A percentile compares a stretch with the other conserved stretches of the same genome.
Evolutionary conservation across 805 yeast species (phyloP).

Genomic region (Yamadazyma scolyti): DNA sequence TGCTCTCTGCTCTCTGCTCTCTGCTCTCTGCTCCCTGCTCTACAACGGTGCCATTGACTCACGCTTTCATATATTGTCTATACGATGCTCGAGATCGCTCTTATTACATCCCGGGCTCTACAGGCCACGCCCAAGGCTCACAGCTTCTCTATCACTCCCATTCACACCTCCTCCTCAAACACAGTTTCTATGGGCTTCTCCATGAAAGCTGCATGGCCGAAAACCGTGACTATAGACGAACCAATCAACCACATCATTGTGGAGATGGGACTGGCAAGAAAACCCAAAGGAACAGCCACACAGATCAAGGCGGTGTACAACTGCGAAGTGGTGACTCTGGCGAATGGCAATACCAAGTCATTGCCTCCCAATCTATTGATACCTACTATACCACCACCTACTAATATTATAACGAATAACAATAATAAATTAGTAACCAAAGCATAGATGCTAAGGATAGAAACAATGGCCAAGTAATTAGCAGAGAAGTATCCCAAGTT

Average conservation of each 20-base stretch:
- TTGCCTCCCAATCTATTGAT: slow-evolving; percentile 78
- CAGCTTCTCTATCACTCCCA: not conserved
- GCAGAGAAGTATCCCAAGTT: slow-evolving; percentile 85
- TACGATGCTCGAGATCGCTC: no score
- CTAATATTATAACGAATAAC: slow-evolving; percentile 73
- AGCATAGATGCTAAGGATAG: slow-evolving; percentile 75
- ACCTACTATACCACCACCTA: slow-evolving; percentile 70
- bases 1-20: no score
- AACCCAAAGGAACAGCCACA: slow-evolving; percentile 74
- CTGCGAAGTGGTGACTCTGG: slow-evolving; percentile 70
- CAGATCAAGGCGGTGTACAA: slow-evolving; percentile 79
- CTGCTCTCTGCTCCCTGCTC: no score
- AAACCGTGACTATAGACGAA: slow-evolving; percentile 71
- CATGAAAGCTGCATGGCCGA: slow-evolving; percentile 84
- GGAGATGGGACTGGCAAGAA: slow-evolving; percentile 84
- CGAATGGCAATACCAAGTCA: slow-evolving; percentile 74
- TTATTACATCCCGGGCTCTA: no score
- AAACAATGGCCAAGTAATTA: slow-evolving; percentile 75
- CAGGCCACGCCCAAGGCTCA: no score
- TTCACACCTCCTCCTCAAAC: slow-evolving; percentile 73
- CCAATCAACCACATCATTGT: slow-evolving; percentile 91
- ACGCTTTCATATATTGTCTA: no score
- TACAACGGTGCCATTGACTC: no score
- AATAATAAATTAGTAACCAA: slow-evolving; percentile 80
- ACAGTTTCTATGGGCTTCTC: slow-evolving; percentile 96